A percentile compares a stretch with the other conserved stretches of the same genome.
Conservation (phyloP, 148 eudicot genomes). For the Camellia lanceoleosa region DNA sequence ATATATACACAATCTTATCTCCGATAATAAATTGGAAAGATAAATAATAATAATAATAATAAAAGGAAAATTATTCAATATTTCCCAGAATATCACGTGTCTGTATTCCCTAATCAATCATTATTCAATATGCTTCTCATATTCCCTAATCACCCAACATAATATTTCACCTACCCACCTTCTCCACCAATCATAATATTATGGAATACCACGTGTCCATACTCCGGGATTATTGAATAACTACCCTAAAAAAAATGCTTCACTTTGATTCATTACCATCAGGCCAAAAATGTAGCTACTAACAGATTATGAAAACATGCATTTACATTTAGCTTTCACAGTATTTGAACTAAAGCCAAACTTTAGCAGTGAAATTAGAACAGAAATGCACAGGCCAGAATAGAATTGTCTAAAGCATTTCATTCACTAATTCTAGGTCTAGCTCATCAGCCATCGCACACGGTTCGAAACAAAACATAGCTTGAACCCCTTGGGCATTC, state of each 20-base stretch:
- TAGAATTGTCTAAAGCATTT: background rate
- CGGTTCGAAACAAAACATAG: conserved; percentile 4
- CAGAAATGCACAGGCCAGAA: background rate
- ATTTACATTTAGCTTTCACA: conserved; percentile 4
- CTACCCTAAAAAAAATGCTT: background rate
- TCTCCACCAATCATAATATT: too few relatives aligned
- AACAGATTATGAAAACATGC: background rate
- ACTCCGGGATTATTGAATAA: too few relatives aligned
- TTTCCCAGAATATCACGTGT: too few relatives aligned
- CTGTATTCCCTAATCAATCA: too few relatives aligned
- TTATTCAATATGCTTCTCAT: too few relatives aligned
- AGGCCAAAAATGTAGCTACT: background rate
- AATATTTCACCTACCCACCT: too few relatives aligned
- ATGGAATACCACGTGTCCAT: too few relatives aligned
- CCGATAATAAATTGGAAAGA: background rate
- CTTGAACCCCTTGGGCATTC: conserved; percentile 18
- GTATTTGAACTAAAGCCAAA: background rate
- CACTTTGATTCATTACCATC: background rate
- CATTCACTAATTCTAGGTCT: background rate
- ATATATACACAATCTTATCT: too few relatives aligned
- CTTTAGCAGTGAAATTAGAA: background rate
- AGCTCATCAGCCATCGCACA: background rate
- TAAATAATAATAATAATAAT: background rate
- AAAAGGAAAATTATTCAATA: background rate
- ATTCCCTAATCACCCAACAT: too few relatives aligned